Base-by-base conservation (phyloP, 805 yeast species). In the Isabelozyma heimii region DNA sequence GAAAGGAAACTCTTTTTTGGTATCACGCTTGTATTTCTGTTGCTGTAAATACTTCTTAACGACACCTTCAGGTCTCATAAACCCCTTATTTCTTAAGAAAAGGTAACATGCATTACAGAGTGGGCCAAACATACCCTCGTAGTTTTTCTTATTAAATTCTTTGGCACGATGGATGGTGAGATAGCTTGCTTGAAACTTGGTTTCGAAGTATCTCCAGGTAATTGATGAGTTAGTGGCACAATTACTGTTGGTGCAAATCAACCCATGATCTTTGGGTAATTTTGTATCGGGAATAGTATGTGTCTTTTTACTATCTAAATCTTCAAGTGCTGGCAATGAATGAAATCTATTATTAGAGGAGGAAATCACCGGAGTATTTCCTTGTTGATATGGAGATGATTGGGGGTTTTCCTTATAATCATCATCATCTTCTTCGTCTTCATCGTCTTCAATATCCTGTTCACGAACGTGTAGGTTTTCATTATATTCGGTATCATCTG, bases 121-220 rank as follows among this genome's bases (percentile, higher is more conserved):
- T 0, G 78, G 77, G 4, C 79, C 79, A 55, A 69, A 71, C 79
- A 73, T 73, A 6, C 77, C 79, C 44, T 73, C 76, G 51, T 71
- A 73, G 50, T 70, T 58, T 48, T 63, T 64, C 54, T 69, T 70
- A 57, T 73, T 69, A 51, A 73, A 72, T 44, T 65, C 65, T 33
- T 61, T 63, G 8, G 76, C 70, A 45, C 69, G 59, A 47, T 65
- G 72, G 20, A 72, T 64, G 30, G 65, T 68, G 50, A 68, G 69
- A 52, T 67, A 71, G 47, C 63, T 65, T 9, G 75, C 66, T 45
- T 65, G 69, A 51, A 66, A 69, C 30, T 65, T 70, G 14, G 73
- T 66, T 54, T 73, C 78, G 51, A 74, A 73, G 51, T 70, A 72
- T 44, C 77, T 59, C 79, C 79, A 74, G 12, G 73, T 67, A 10